These are phyloP conservation scores for Ascoidea rubescens DNA, from an alignment of 805 yeast species.

Conservation along the genomic window DNA sequence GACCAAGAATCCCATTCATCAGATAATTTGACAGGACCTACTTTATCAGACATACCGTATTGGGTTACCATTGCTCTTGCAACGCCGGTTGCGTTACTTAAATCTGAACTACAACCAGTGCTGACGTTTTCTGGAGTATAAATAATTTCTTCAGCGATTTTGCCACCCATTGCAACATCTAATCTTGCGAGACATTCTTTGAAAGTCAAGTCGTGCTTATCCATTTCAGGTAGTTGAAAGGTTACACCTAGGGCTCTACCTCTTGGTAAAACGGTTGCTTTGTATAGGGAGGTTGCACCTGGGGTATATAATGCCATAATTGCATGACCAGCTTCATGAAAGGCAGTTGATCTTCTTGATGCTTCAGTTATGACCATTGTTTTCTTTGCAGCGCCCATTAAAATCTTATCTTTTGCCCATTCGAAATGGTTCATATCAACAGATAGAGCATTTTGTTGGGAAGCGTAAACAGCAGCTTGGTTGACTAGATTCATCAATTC, in stretches of 20 bases:
- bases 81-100: conserved; percentile 76
- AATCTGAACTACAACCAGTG: conserved; percentile 88
- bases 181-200: conserved; percentile 81
- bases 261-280: conserved; percentile 93
- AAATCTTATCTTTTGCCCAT: conserved; percentile 98
- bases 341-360: conserved; percentile 85
- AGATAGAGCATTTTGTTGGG: conserved; percentile 79
- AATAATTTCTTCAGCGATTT: conserved; percentile 87
- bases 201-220: conserved; percentile 85
- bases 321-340: conserved; percentile 99
- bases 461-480: conserved; percentile 96
- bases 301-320: conserved; percentile 91
- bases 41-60: conserved; percentile 88
- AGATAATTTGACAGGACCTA: conserved; percentile 83
- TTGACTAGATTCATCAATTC: conserved; percentile 90
- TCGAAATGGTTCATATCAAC: conserved; percentile 89
- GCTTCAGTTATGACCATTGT: conserved; percentile 97
- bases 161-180: conserved; percentile 99
- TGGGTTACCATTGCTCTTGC: conserved; percentile 96
- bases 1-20: conserved; percentile 97
- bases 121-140: conserved; percentile 90
- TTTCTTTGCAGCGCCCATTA: conserved; percentile 96
- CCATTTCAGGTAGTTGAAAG: conserved; percentile 96
- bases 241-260: conserved; percentile 96
- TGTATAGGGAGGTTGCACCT: conserved; percentile 90